Percentiles rank a stretch among this genome's conserved stretches.
These are phyloP conservation scores for Nitzschia sp. DNA, from an alignment of 108 stramenopile species.

Conservation along the genomic window DNA sequence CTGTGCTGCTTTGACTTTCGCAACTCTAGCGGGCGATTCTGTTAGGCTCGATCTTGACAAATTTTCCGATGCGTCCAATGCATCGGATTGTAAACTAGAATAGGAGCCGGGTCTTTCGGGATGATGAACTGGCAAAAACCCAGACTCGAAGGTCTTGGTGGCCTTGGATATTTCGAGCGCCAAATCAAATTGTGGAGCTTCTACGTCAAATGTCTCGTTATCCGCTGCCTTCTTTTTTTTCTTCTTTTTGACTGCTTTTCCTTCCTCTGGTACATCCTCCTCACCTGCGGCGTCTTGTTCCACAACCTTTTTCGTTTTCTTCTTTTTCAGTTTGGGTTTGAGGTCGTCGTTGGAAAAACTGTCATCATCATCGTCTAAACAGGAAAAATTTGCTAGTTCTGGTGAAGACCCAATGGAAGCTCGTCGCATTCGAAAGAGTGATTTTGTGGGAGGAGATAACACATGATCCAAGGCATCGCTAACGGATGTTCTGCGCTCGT, in stretches of 20 bases:
- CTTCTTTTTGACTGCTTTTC: background rate
- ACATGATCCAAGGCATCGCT: background rate
- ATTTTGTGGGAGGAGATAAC: background rate
- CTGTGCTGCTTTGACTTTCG: background rate
- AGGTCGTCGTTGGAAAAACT: background rate
- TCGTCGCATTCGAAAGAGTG: background rate
- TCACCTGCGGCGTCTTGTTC: background rate
- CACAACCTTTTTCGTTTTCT: background rate
- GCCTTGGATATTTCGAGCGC: background rate
- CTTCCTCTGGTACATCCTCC: background rate
- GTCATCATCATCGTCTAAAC: background rate
- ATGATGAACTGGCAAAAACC: background rate
- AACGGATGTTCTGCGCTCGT: background rate
- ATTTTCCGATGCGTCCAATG: background rate
- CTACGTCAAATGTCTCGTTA: background rate
- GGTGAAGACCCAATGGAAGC: background rate
- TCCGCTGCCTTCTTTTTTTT: background rate
- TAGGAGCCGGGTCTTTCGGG: background rate
- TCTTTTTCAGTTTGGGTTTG: background rate
- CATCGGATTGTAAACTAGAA: background rate
- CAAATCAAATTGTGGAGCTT: conserved; percentile 8
- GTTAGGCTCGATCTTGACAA: background rate
- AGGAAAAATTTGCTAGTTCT: background rate
- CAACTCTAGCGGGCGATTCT: background rate
- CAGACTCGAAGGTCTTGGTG: background rate